phyloP scores from a whole-genome alignment of 2,329 filamentous ascomycete genomes.

The Dothideomycetidae sp. region DNA sequence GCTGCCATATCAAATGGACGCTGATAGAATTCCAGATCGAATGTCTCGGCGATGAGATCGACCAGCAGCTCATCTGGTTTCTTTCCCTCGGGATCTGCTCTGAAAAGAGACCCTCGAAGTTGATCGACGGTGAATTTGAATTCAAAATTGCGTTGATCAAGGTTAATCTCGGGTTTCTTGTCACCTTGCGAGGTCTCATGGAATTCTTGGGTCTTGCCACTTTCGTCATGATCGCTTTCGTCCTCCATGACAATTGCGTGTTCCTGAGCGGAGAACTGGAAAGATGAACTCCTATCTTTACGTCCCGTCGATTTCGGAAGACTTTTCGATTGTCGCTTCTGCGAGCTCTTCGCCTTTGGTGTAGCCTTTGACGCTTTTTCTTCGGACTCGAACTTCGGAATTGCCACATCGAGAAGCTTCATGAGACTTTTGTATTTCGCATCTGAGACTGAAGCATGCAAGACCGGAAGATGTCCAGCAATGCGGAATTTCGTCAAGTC shows the following conservation, averaged over 20 bases:
- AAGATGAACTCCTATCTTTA: slow-evolving; percentile 48
- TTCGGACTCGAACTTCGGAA: slow-evolving; percentile 59
- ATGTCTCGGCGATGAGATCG: slow-evolving; percentile 79
- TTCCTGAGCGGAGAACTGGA: slow-evolving; percentile 56
- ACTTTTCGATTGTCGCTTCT: slow-evolving; percentile 16
- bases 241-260: slow-evolving; percentile 70
- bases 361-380: slow-evolving; percentile 16
- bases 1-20: slow-evolving; percentile 86
- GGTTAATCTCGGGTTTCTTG: slow-evolving; percentile 33
- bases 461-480: slow-evolving; percentile 77
- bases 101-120: slow-evolving; percentile 81
- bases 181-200: slow-evolving; percentile 46
- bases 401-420: slow-evolving; percentile 87
- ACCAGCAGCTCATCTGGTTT: slow-evolving; percentile 71
- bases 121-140: slow-evolving; percentile 94
- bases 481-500: slow-evolving; percentile 86
- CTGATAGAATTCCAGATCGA: slow-evolving; percentile 75
- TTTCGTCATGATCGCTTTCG: slow-evolving; percentile 47
- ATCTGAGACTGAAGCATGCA: slow-evolving; percentile 86
- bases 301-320: slow-evolving; percentile 28
- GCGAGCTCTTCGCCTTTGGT: background rate
- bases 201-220: slow-evolving; percentile 42
- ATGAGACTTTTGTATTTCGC: slow-evolving; percentile 95
- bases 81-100: slow-evolving; percentile 63
- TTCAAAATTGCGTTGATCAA: slow-evolving; percentile 85